Percentiles rank a stretch among this genome's conserved stretches.
phyloP scores from a whole-genome alignment of 2,329 filamentous ascomycete genomes.

The Mycosphaerelloides madeirae region DNA sequence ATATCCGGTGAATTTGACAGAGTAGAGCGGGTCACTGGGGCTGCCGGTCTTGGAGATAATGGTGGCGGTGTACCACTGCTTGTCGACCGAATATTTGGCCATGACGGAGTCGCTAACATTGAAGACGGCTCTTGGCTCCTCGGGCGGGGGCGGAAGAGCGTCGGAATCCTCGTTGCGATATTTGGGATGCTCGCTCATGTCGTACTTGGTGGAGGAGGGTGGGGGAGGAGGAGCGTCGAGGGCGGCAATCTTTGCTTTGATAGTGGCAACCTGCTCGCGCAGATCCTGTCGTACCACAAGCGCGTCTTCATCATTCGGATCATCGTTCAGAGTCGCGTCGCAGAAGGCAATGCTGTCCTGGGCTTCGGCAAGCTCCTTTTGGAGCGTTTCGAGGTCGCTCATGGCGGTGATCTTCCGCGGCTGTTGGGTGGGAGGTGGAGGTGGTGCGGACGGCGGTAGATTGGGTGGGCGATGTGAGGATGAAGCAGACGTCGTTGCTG shows the following conservation, averaged over 20 bases:
- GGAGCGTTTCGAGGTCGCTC: conserved; percentile 66
- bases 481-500: too few relatives aligned
- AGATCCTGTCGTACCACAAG: conserved; percentile 71
- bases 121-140: conserved; percentile 53
- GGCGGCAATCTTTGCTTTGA: conserved; percentile 74
- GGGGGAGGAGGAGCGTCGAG: conserved; percentile 56
- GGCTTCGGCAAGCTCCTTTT: conserved; percentile 64
- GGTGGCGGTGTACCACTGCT: conserved; percentile 82
- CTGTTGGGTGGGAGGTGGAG: neutral
- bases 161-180: conserved; percentile 43
- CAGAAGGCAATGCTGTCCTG: conserved; percentile 26
- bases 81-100: conserved; percentile 91
- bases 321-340: conserved; percentile 35
- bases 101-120: conserved; percentile 85
- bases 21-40: conserved; percentile 83
- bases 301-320: conserved; percentile 75
- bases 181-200: conserved; percentile 63
- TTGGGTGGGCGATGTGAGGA: conserved; percentile 1
- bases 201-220: conserved; percentile 24
- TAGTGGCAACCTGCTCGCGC: too few relatives aligned
- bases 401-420: conserved; percentile 13
- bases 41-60: conserved; percentile 94
- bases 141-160: conserved; percentile 33
- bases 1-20: conserved; percentile 93
- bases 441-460: conserved; percentile 7